phyloP scores from a whole-genome alignment of 208 protist genomes.

The Crithidia sp. region DNA sequence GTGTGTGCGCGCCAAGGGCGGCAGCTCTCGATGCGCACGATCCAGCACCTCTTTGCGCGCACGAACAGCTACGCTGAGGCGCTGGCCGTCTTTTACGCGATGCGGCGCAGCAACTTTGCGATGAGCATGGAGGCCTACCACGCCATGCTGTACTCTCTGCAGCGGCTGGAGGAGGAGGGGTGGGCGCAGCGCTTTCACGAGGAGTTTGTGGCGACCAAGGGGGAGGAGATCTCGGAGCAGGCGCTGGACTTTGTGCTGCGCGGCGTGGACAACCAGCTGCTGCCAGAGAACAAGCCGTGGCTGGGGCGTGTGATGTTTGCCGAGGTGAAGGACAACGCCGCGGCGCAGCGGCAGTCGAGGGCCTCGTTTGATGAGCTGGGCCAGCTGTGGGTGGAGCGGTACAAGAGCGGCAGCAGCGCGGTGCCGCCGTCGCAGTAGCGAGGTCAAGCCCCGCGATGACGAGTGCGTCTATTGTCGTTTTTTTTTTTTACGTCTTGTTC shows the following conservation, averaged over 20 bases:
- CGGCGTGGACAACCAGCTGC: conserved; percentile 78
- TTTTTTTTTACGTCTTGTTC: background rate
- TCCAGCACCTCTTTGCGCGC: conserved; percentile 90
- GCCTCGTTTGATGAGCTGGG: conserved; percentile 70
- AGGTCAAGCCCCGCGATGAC: background rate
- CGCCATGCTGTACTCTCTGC: conserved; percentile 92
- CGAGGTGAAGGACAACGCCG: conserved; percentile 57
- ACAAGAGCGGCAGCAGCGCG: conserved; percentile 44
- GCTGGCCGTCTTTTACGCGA: conserved; percentile 84
- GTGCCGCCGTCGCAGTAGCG: background rate
- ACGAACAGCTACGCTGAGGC: conserved; percentile 80
- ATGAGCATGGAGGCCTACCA: conserved; percentile 92
- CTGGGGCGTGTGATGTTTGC: conserved; percentile 90
- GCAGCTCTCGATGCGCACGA: conserved; percentile 76
- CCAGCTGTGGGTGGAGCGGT: conserved; percentile 77
- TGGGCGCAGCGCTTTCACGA: conserved; percentile 84
- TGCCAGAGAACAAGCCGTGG: conserved; percentile 93
- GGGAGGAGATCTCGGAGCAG: conserved; percentile 63
- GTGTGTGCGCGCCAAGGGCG: conserved; percentile 63
- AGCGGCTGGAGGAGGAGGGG: conserved; percentile 89
- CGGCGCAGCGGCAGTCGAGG: conserved; percentile 42
- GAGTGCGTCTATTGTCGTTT: background rate
- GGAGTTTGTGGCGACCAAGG: conserved; percentile 49
- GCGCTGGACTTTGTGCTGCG: conserved; percentile 90
- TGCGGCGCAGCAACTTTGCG: conserved; percentile 79